Conservation (phyloP, 129 eudicot genomes). For the Calendula officinalis region DNA sequence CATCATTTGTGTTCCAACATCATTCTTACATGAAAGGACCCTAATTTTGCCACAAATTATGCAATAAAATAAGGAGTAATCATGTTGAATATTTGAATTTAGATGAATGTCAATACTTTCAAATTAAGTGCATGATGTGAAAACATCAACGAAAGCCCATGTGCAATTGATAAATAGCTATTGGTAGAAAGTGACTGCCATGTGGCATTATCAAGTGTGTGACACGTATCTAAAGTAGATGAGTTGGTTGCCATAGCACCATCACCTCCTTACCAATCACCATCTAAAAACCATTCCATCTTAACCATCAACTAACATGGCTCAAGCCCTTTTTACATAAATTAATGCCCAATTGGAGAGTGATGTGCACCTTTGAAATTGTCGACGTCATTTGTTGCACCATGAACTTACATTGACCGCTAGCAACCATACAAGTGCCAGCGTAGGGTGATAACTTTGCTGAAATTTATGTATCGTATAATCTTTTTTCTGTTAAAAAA, state of each 20-base stretch:
- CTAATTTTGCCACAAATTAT: constrained; percentile 23
- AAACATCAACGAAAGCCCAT: constrained; percentile 21
- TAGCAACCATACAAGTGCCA: not conserved
- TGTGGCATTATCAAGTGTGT: constrained; percentile 24
- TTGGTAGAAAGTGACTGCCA: constrained; percentile 33
- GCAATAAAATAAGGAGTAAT: constrained; percentile 22
- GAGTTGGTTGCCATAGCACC: constrained; percentile 24
- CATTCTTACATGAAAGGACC: not conserved
- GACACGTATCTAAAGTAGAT: constrained; percentile 27
- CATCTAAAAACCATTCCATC: constrained; percentile 18
- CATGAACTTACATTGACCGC: constrained; percentile 1
- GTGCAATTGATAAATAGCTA: constrained; percentile 22
- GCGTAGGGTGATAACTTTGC: not conserved
- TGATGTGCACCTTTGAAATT: constrained; percentile 25
- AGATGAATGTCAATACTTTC: not conserved
- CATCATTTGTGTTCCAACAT: too few species aligned
- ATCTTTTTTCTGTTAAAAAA: too few species aligned
- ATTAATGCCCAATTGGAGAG: constrained; percentile 24
- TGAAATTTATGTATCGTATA: too few species aligned
- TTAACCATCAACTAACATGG: constrained; percentile 30
- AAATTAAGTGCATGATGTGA: constrained; percentile 33
- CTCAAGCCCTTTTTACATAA: constrained; percentile 21
- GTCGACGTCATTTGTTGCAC: constrained; percentile 1
- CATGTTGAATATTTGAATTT: constrained; percentile 13
- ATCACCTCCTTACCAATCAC: constrained; percentile 24